These are phyloP conservation scores for Escovopsis weberi DNA, from an alignment of 2,329 filamentous ascomycete species.

Conservation along the genomic window DNA sequence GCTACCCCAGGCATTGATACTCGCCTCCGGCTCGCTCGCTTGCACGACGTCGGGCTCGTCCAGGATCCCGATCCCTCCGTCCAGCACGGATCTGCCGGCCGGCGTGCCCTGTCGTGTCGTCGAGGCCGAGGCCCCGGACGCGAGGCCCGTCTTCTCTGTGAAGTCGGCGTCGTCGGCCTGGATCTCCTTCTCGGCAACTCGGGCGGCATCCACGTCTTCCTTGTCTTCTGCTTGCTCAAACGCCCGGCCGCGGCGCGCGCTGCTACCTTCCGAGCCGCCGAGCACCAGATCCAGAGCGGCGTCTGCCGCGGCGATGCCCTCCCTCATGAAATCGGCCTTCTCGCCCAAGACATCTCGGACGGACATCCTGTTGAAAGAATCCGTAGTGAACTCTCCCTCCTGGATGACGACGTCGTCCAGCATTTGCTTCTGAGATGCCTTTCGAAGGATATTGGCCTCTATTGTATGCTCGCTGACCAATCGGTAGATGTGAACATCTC, in stretches of 20 bases:
- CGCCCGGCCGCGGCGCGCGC: constrained; percentile 48
- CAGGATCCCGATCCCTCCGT: constrained; percentile 14
- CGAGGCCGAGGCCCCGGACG: constrained; percentile 29
- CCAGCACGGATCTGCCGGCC: constrained; percentile 21
- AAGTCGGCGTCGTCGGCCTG: constrained; percentile 79
- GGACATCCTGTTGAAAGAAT: constrained; percentile 76
- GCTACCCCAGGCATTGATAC: constrained; percentile 42
- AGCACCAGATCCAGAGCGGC: constrained; percentile 79
- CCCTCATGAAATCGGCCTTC: constrained; percentile 32
- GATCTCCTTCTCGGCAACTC: constrained; percentile 77
- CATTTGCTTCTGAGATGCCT: constrained; percentile 95
- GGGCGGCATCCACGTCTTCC: constrained; percentile 81
- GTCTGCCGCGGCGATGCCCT: constrained; percentile 55
- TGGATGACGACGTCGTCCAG: constrained; percentile 97
- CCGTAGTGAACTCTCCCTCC: constrained; percentile 93
- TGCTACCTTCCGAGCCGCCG: constrained; percentile 46
- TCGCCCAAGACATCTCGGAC: constrained; percentile 54
- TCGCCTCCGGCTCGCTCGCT: constrained; percentile 28
- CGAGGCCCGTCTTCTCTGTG: constrained; percentile 42
- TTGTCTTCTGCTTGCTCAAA: constrained; percentile 85
- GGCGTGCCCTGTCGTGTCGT: constrained; percentile 39
- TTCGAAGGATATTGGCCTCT: constrained; percentile 92
- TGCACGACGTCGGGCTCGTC: constrained; percentile 19
- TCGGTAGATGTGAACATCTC: constrained; percentile 95
- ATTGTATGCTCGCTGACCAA: constrained; percentile 90